These are phyloP conservation scores for Perilla frutescens DNA, from an alignment of 257 asterid genomes.

Conservation along the genomic window DNA sequence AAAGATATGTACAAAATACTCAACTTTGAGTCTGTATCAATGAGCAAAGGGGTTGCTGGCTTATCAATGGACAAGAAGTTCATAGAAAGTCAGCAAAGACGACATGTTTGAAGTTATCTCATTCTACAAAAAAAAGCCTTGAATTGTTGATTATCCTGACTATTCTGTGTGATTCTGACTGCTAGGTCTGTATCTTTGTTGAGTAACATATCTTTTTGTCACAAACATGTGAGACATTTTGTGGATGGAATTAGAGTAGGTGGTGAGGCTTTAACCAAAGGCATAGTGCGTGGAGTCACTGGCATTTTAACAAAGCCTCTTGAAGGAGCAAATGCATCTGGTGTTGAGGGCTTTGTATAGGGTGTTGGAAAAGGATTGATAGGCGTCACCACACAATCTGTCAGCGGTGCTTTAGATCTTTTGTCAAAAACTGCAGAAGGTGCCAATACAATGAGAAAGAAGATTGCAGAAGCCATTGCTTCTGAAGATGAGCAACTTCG, in stretches of 20 bases:
- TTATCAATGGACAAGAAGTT: conserved; percentile 99
- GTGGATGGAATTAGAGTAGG: conserved; percentile 98
- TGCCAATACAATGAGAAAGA: conserved; percentile 98
- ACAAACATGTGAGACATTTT: conserved; percentile 92
- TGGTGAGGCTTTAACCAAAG: conserved; percentile 98
- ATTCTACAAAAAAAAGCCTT: background rate
- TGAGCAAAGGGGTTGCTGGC: conserved; percentile 99
- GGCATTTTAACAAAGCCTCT: conserved; percentile 98
- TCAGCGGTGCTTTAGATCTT: conserved; percentile 95
- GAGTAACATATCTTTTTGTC: conserved; percentile 30
- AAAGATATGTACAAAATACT: too few species aligned
- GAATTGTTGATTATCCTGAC: conserved; percentile 3
- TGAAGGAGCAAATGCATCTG: conserved; percentile 99
- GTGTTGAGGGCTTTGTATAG: conserved; percentile 99
- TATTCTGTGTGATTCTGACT: conserved; percentile 24
- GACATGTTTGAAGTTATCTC: conserved; percentile 60
- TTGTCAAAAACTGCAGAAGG: conserved; percentile 98
- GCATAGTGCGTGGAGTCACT: conserved; percentile 92
- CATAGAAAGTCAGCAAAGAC: conserved; percentile 97
- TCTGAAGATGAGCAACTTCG: conserved; percentile 97
- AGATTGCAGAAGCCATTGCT: conserved; percentile 92
- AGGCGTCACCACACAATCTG: conserved; percentile 99
- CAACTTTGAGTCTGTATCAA: too few species aligned
- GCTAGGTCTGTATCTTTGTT: conserved; percentile 13
- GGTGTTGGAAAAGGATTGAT: conserved; percentile 98